These are phyloP conservation scores for Mucor racemosus DNA, from an alignment of 371 early-diverging fungal species.

Conservation along the genomic window DNA sequence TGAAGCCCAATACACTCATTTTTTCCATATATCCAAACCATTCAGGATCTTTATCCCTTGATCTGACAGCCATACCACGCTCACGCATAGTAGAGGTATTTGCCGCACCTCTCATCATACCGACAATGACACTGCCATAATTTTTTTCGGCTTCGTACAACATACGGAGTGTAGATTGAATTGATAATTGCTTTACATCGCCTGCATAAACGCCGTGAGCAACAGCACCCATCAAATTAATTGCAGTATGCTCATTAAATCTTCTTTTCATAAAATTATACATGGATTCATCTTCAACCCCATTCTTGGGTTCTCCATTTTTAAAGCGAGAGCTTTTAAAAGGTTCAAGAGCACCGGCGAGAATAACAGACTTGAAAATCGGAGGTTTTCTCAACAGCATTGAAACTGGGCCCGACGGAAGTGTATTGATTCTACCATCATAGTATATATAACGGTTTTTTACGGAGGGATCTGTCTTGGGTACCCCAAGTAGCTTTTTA, in stretches of 20 bases:
- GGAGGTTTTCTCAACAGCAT: constrained; percentile 56
- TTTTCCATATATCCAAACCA: constrained; percentile 63
- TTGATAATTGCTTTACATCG: constrained; percentile 75
- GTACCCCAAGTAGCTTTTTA: constrained; percentile 56
- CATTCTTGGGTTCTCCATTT: constrained; percentile 35
- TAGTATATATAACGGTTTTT: constrained; percentile 84
- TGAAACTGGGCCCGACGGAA: constrained; percentile 57
- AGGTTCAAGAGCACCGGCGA: constrained; percentile 53
- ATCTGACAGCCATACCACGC: constrained; percentile 46
- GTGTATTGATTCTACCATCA: constrained; percentile 66
- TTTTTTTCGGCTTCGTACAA: constrained; percentile 71
- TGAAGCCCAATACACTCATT: constrained; percentile 82
- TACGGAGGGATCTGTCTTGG: constrained; percentile 75
- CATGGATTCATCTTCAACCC: constrained; percentile 49
- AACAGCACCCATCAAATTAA: constrained; percentile 77
- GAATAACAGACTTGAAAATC: constrained; percentile 53
- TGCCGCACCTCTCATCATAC: constrained; percentile 43
- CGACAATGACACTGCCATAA: constrained; percentile 65
- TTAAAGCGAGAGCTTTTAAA: constrained; percentile 82
- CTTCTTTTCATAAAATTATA: constrained; percentile 76
- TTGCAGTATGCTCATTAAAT: constrained; percentile 62
- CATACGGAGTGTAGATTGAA: constrained; percentile 71
- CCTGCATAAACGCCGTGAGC: constrained; percentile 96
- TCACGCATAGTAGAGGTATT: constrained; percentile 40
- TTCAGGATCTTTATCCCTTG: constrained; percentile 52